phyloP scores from a whole-genome alignment of 495 filamentous ascomycete species.

The Tricharina praecox region DNA sequence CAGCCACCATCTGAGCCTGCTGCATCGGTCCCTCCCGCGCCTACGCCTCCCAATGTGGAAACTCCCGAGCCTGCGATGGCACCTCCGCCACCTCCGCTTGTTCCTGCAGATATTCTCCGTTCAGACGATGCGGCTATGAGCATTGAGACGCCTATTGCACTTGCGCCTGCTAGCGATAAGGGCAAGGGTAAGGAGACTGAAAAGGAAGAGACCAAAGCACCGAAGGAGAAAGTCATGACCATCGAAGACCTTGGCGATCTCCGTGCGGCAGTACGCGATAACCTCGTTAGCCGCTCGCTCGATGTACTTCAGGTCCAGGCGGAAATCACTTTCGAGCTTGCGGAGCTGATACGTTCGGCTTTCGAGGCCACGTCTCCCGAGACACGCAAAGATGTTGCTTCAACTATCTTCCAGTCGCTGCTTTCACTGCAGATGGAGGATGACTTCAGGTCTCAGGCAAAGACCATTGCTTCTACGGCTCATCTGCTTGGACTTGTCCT shows the following conservation, averaged over 20 bases:
- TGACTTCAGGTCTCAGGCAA: constrained; percentile 48
- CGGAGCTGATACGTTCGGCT: constrained; percentile 65
- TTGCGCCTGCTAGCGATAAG: constrained; percentile 26
- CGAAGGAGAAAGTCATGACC: constrained; percentile 34
- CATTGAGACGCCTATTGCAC: constrained; percentile 29
- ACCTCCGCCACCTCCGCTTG: background rate
- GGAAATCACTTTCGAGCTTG: constrained; percentile 77
- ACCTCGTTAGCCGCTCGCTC: constrained; percentile 73
- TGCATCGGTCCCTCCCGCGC: background rate
- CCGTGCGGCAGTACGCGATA: constrained; percentile 51
- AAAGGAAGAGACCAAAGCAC: constrained; percentile 2
- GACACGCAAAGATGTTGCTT: constrained; percentile 57
- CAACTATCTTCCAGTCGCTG: constrained; percentile 69
- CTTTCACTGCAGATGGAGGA: constrained; percentile 66
- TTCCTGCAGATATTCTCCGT: background rate
- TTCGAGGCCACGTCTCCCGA: constrained; percentile 52
- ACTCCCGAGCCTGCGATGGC: background rate
- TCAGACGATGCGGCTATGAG: constrained; percentile 26
- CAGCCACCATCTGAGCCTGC: constrained; percentile 3
- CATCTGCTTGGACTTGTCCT: constrained; percentile 81
- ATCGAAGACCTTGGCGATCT: constrained; percentile 72
- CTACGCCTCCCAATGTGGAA: background rate
- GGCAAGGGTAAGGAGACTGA: constrained; percentile 25
- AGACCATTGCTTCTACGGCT: constrained; percentile 83
- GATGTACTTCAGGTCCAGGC: constrained; percentile 78